Conservation (phyloP, 495 filamentous ascomycete genomes). For the Lichenothelia convexa region DNA sequence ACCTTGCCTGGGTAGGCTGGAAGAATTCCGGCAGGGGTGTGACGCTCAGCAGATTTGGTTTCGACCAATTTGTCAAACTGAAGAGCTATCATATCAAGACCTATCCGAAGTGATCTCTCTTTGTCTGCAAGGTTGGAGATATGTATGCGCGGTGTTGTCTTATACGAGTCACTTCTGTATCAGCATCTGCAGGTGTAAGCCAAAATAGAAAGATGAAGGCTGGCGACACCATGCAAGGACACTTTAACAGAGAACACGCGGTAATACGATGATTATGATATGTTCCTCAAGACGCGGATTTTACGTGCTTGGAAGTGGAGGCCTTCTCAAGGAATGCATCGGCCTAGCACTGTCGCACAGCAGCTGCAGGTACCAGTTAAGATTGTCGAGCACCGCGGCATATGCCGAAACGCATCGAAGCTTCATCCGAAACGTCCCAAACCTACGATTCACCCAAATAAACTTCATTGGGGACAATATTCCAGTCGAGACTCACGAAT, state of each 20-base stretch:
- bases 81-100: conserved; percentile 94
- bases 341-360: too few relatives aligned
- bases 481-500: too few relatives aligned
- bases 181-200: background rate
- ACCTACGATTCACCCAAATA: too few relatives aligned
- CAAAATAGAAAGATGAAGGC: background rate
- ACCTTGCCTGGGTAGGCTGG: conserved; percentile 96
- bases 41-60: conserved; percentile 77
- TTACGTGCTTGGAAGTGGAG: too few relatives aligned
- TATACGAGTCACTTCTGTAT: background rate
- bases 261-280: background rate
- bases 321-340: too few relatives aligned
- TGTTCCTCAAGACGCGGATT: background rate
- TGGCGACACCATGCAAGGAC: background rate
- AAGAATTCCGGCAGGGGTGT: conserved; percentile 87
- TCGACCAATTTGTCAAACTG: conserved; percentile 85
- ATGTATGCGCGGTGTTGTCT: background rate
- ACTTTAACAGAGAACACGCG: background rate
- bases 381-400: too few relatives aligned
- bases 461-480: too few relatives aligned
- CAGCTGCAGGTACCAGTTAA: too few relatives aligned
- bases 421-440: too few relatives aligned
- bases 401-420: too few relatives aligned
- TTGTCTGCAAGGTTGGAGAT: background rate
- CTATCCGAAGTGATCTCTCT: conserved; percentile 39